phyloP scores from a whole-genome alignment of 805 yeast species.

The Wickerhamiella cacticola region DNA sequence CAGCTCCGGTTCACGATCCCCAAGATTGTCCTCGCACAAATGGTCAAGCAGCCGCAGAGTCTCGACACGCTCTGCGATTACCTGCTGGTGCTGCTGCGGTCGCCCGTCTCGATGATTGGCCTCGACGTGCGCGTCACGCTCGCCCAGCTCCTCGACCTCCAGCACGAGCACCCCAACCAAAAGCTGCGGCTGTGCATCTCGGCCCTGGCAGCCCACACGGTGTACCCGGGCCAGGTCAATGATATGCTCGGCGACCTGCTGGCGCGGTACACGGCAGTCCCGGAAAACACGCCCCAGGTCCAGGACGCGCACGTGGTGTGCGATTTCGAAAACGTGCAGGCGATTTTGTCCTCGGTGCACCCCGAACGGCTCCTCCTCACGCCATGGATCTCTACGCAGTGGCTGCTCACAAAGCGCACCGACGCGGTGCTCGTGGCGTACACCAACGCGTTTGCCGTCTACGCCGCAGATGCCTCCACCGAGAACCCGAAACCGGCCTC shows the following conservation, averaged over 20 bases:
- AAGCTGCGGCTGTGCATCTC: conserved; percentile 38
- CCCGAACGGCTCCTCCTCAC: conserved; percentile 14
- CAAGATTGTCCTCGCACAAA: conserved; percentile 33
- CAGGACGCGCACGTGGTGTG: conserved; percentile 11
- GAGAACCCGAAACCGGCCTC: conserved; percentile 16
- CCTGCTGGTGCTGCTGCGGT: conserved; percentile 35
- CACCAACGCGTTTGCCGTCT: conserved; percentile 21
- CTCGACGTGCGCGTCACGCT: conserved; percentile 11
- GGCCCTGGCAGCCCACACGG: conserved; percentile 62
- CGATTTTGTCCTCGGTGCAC: conserved; percentile 16
- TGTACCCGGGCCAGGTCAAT: conserved; percentile 74
- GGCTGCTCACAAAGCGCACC: conserved; percentile 20
- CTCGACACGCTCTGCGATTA: conserved; percentile 63
- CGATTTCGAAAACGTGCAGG: conserved; percentile 22
- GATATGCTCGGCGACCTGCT: conserved; percentile 65
- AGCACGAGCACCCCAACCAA: not conserved
- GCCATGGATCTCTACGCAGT: conserved; percentile 27
- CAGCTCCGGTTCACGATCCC: conserved; percentile 60
- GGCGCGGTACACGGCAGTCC: conserved; percentile 19
- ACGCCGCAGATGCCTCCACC: not conserved
- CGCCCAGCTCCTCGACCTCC: conserved; percentile 7
- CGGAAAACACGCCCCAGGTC: not conserved
- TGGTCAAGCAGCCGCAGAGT: conserved; percentile 14
- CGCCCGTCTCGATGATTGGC: conserved; percentile 9
- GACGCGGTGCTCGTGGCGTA: conserved; percentile 11